A percentile compares a stretch with the other conserved stretches of the same genome.
These are phyloP conservation scores for Lactarius akahatsu DNA, from an alignment of 768 basidiomycete genomes.

Conservation along the genomic window DNA sequence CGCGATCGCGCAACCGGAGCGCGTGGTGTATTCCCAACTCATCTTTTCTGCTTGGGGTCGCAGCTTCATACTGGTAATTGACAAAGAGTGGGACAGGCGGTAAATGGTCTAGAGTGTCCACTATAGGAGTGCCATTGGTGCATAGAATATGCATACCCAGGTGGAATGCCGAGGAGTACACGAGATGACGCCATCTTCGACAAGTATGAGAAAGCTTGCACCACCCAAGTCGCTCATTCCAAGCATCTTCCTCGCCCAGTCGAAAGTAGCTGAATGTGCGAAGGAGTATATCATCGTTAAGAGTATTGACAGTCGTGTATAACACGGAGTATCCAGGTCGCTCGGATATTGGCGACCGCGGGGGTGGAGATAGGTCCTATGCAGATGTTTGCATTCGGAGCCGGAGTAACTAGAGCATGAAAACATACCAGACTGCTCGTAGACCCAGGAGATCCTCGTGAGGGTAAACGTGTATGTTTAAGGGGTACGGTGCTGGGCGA, in stretches of 20 bases:
- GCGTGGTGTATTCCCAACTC: background rate
- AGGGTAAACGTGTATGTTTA: background rate
- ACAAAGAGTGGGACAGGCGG: background rate
- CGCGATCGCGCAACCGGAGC: background rate
- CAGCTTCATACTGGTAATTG: background rate
- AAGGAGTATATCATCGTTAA: background rate
- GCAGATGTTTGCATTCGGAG: background rate
- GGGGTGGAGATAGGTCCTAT: background rate
- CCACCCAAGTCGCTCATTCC: background rate
- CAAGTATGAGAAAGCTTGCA: background rate
- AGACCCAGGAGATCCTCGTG: background rate
- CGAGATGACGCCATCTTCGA: background rate
- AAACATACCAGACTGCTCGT: background rate
- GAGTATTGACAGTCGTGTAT: background rate
- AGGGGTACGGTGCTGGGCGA: background rate
- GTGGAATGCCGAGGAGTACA: background rate
- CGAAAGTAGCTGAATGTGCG: background rate
- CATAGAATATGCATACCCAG: background rate
- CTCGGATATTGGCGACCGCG: background rate
- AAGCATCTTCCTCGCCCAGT: background rate
- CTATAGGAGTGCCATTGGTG: background rate
- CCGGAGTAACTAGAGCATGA: background rate
- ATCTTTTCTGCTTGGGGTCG: background rate
- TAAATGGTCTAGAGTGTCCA: background rate
- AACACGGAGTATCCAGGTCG: background rate